Conservation (phyloP, 2,329 filamentous ascomycete species). For the Colletotrichum gigasporum region DNA sequence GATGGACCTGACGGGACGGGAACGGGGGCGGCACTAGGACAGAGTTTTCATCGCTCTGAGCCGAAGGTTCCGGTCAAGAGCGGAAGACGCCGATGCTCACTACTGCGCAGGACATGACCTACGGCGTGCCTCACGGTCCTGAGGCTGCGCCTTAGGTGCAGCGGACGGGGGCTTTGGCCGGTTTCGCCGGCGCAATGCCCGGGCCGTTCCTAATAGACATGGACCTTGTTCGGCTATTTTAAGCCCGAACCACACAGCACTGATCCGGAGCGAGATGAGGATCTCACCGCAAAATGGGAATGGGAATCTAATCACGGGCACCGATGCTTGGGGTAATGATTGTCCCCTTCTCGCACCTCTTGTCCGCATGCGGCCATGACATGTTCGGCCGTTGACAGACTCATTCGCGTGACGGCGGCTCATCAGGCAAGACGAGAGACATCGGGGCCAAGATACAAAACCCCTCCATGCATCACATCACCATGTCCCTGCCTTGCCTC, state of each 20-base stretch:
- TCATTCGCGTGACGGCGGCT: neutral
- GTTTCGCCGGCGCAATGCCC: neutral
- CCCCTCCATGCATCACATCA: neutral
- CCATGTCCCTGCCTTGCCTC: neutral
- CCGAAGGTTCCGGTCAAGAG: neutral
- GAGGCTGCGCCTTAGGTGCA: too few species aligned
- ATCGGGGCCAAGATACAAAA: neutral
- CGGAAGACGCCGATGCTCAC: too few species aligned
- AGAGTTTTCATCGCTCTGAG: neutral
- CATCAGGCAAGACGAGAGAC: neutral
- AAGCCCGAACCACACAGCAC: neutral
- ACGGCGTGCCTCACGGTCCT: too few species aligned
- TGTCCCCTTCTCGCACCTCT: neutral
- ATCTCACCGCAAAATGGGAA: too few species aligned
- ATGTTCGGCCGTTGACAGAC: neutral
- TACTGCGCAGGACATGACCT: neutral
- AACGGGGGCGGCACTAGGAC: neutral
- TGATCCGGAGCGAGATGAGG: neutral
- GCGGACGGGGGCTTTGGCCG: neutral
- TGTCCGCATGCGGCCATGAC: neutral
- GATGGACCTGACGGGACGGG: neutral
- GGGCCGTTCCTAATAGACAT: constrained; percentile 5
- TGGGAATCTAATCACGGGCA: too few species aligned
- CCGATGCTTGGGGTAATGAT: too few species aligned
- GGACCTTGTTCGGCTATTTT: neutral